Evolutionary conservation across 176 grass and related monocot genomes (phyloP).

Genomic region (Raddia guianensis): DNA sequence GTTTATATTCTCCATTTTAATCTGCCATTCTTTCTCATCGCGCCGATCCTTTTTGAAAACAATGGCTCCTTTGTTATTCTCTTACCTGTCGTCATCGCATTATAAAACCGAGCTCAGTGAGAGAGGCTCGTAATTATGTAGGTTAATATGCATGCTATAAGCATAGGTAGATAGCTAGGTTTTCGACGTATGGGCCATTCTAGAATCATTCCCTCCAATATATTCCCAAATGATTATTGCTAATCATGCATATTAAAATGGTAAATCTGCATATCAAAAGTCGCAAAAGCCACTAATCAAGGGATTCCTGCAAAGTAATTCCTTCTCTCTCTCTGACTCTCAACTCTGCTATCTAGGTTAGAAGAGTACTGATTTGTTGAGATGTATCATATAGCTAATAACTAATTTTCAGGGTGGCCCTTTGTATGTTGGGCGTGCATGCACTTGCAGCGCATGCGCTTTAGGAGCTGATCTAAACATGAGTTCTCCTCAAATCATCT

Average conservation of each 20-base stretch:
- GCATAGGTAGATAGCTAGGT: constrained; percentile 38
- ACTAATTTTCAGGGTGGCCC: constrained; percentile 11
- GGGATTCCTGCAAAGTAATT: constrained; percentile 32
- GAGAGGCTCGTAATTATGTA: constrained; percentile 18
- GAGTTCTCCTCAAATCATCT: constrained; percentile 50
- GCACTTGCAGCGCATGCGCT: neutral
- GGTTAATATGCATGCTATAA: constrained; percentile 56
- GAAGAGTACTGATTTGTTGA: constrained; percentile 23
- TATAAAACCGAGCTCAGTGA: constrained; percentile 25
- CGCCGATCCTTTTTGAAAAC: constrained; percentile 7
- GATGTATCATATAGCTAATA: neutral
- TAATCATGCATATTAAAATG: constrained; percentile 35
- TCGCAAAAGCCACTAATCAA: constrained; percentile 53
- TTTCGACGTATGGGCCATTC: constrained; percentile 27
- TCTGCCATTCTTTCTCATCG: constrained; percentile 11
- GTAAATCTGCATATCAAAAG: constrained; percentile 40
- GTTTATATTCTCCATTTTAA: constrained; percentile 26
- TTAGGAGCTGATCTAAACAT: constrained; percentile 23
- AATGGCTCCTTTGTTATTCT: constrained; percentile 24
- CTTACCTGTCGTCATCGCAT: constrained; percentile 4
- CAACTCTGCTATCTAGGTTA: neutral
- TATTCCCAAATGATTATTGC: constrained; percentile 50
- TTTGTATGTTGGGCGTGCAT: constrained; percentile 24
- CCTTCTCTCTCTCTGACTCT: neutral
- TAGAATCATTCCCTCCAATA: constrained; percentile 41